Evolutionary conservation across 139 green algal species (phyloP), one percentile per base, ranked within the genome.

Genomic region (Mesotaenium endlicherianum): DNA sequence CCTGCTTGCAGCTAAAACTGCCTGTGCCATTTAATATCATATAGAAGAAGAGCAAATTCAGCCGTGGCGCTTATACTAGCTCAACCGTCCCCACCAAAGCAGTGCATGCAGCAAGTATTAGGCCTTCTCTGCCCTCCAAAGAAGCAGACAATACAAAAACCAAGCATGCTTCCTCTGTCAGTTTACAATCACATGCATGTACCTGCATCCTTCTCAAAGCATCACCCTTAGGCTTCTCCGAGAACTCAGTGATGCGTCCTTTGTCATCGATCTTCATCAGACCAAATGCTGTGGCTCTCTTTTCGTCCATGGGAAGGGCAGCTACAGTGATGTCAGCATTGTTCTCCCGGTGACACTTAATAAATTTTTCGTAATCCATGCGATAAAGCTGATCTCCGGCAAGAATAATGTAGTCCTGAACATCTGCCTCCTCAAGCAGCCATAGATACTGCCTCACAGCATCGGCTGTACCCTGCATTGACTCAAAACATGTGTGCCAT

Each of bases 281-380:
- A 11, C 96, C 96, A 87, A 99, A 99, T 0, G 94, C 93, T 5
- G 70, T 81, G 1, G 96, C 96, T 70, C 94, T 84, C 90, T 94
- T 93, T 89, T 98, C 95, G 17, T 93, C 92, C 84, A 93, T 97
- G 42, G 96, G 96, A 82, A 99, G 92, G 26, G 97, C 96, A 2
- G 95, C 95, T 4, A 99, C 95, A 70, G 96, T 99, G 92, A 99
- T 98, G 88, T 97, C 96, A 31, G 96, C 96, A 44, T 90, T 89
- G 5, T 85, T 89, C 83, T 94, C 88, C 49, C 93, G 92, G 89
- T 99, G 96, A 81, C 93, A 93, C 41, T 89, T 74, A 59, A 99
- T 95, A 92, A 99, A 99, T 39, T 95, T 90, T 40, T 92, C 87
- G 92, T 99, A 99, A 92, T 99, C 95, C 97, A 99, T 99, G 89